Percentiles rank a stretch among this genome's conserved stretches.
Conservation (phyloP, 2,329 filamentous ascomycete species). For the Helminthosporium solani region DNA sequence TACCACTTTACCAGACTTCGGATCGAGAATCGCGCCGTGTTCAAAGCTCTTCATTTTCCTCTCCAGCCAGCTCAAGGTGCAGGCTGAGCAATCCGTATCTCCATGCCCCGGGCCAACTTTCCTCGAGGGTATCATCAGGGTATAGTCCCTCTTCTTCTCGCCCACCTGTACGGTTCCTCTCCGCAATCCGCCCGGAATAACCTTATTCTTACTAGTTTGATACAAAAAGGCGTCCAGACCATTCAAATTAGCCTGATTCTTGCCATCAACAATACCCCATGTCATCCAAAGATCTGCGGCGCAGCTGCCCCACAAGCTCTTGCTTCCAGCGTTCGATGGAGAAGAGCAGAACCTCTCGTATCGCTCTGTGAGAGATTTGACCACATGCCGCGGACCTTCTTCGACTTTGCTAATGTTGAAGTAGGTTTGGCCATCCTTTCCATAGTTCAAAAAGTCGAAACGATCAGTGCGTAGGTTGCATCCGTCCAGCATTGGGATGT, state of each 20-base stretch:
- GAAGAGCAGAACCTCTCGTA: slow-evolving; percentile 5
- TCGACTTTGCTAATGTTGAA: slow-evolving; percentile 5
- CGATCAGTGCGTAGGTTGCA: slow-evolving; percentile 10
- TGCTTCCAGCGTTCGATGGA: background rate
- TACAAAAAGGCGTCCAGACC: slow-evolving; percentile 9
- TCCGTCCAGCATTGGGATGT: background rate
- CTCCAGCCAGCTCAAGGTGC: slow-evolving; percentile 11
- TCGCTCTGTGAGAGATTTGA: slow-evolving; percentile 3
- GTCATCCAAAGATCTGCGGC: slow-evolving; percentile 14
- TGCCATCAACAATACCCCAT: slow-evolving; percentile 16
- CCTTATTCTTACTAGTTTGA: slow-evolving; percentile 7
- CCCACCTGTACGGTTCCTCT: background rate
- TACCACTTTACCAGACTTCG: slow-evolving; percentile 1
- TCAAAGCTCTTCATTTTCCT: slow-evolving; percentile 13
- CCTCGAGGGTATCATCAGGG: background rate
- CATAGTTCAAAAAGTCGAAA: slow-evolving; percentile 11
- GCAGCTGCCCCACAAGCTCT: slow-evolving; percentile 10
- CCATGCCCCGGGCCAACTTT: slow-evolving; percentile 9
- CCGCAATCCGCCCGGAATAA: background rate
- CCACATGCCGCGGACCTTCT: slow-evolving; percentile 8
- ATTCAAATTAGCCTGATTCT: slow-evolving; percentile 8
- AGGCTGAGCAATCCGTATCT: slow-evolving; percentile 11
- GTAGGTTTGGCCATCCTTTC: slow-evolving; percentile 9
- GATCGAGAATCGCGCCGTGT: slow-evolving; percentile 9
- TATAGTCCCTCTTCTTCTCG: background rate